Evolutionary conservation across 371 early-diverging fungal species (phyloP).

Genomic region (Lichtheimia ramosa): DNA sequence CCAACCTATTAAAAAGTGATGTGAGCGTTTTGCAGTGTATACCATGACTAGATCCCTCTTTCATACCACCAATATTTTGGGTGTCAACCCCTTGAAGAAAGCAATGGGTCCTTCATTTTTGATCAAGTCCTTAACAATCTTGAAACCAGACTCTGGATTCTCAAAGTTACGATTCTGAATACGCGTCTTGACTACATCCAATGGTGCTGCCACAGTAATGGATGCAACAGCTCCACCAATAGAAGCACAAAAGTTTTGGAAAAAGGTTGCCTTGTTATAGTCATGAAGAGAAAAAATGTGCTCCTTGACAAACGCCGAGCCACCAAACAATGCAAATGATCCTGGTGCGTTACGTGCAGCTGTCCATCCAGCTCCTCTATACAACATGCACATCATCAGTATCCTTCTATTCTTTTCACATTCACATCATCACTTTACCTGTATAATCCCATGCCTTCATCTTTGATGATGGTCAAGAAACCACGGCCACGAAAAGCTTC

Average conservation of each 20-base stretch:
- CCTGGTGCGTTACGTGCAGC: constrained; percentile 97
- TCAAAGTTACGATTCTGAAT: constrained; percentile 93
- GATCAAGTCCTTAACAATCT: constrained; percentile 85
- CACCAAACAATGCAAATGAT: constrained; percentile 95
- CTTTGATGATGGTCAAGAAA: constrained; percentile 74
- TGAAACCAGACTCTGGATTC: constrained; percentile 83
- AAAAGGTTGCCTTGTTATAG: constrained; percentile 91
- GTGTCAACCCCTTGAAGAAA: constrained; percentile 97
- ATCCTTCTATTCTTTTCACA: background rate
- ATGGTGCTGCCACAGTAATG: constrained; percentile 92
- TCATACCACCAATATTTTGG: constrained; percentile 86
- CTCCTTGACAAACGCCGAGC: constrained; percentile 93
- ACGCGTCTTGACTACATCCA: constrained; percentile 97
- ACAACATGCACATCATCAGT: background rate
- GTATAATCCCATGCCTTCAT: constrained; percentile 93
- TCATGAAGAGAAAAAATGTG: constrained; percentile 84
- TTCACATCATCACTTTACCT: constrained; percentile 48
- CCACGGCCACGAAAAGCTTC: constrained; percentile 86
- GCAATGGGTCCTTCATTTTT: constrained; percentile 88
- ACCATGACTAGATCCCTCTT: background rate
- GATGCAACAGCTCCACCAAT: constrained; percentile 97
- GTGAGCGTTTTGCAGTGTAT: background rate
- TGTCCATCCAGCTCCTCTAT: constrained; percentile 94
- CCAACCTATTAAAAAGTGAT: constrained; percentile 59
- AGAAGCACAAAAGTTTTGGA: constrained; percentile 95